phyloP scores from a whole-genome alignment of 495 filamentous ascomycete genomes.

The Neurospora sp. region DNA sequence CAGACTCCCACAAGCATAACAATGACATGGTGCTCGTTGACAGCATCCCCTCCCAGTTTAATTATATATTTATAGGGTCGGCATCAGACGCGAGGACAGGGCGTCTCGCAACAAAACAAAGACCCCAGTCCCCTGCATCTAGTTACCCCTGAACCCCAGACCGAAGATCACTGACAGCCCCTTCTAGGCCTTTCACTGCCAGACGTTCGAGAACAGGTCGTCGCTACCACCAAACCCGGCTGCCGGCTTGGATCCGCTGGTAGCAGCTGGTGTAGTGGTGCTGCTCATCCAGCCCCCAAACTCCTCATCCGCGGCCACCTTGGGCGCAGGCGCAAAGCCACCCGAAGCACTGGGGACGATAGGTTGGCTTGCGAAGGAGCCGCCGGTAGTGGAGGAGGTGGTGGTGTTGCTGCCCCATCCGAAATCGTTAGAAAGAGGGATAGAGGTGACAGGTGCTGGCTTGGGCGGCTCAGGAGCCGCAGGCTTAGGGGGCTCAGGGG shows the following conservation, averaged over 20 bases:
- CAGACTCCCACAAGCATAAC: neutral
- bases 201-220: constrained; percentile 91
- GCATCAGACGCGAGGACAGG: neutral
- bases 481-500: constrained; percentile 30
- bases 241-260: constrained; percentile 24
- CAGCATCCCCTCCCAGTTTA: neutral
- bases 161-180: neutral
- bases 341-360: constrained; percentile 42
- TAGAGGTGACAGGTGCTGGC: constrained; percentile 21
- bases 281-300: constrained; percentile 86
- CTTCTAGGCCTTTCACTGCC: constrained; percentile 45
- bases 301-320: constrained; percentile 75
- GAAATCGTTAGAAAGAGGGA: constrained; percentile 32
- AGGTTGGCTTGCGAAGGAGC: constrained; percentile 39
- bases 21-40: neutral
- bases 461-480: constrained; percentile 20
- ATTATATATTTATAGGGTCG: neutral
- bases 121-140: neutral
- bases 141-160: neutral
- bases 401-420: constrained; percentile 43
- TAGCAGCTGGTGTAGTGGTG: constrained; percentile 30
- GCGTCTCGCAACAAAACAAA: neutral
- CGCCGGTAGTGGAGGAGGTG: neutral
- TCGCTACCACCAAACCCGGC: constrained; percentile 58
- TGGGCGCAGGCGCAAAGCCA: constrained; percentile 44